Percentiles rank a stretch among this genome's conserved stretches.
phyloP scores from a whole-genome alignment of 179 eudicot species.

The Sideroxylon spinosum region DNA sequence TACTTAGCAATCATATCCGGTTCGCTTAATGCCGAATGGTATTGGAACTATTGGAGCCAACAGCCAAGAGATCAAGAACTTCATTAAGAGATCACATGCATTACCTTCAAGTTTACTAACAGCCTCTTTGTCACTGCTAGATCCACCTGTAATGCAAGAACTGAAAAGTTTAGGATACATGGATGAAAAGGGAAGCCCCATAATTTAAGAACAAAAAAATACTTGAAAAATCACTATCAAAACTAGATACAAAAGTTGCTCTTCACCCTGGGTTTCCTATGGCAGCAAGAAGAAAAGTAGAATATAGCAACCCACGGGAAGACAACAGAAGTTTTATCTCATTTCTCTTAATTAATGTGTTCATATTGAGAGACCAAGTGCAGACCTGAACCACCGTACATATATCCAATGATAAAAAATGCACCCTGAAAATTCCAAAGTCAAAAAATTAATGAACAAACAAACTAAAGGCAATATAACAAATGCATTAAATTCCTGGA shows the following conservation, averaged over 20 bases:
- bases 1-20: neutral
- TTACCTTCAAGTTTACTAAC: slow-evolving; percentile 43
- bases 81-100: neutral
- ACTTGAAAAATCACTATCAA: neutral
- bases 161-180: neutral
- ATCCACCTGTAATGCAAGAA: slow-evolving; percentile 33
- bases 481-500: neutral
- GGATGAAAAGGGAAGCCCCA: neutral
- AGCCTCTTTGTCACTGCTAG: slow-evolving; percentile 25
- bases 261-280: slow-evolving; percentile 1
- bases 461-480: neutral
- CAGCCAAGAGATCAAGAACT: too few species aligned
- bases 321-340: slow-evolving; percentile 1
- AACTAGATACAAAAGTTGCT: neutral
- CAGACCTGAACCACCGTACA: slow-evolving; percentile 82
- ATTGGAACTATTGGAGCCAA: too few species aligned
- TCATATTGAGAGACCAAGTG: slow-evolving; percentile 1
- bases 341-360: neutral
- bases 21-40: too few species aligned
- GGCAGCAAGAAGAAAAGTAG: slow-evolving; percentile 4
- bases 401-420: slow-evolving; percentile 61
- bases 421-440: slow-evolving; percentile 55
- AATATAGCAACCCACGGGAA: slow-evolving; percentile 1
- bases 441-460: slow-evolving; percentile 5
- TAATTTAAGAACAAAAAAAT: neutral